Evolutionary conservation across 768 basidiomycete species (phyloP), one percentile per base, ranked within the genome.

Genomic region (Paxillus rubicundulus): DNA sequence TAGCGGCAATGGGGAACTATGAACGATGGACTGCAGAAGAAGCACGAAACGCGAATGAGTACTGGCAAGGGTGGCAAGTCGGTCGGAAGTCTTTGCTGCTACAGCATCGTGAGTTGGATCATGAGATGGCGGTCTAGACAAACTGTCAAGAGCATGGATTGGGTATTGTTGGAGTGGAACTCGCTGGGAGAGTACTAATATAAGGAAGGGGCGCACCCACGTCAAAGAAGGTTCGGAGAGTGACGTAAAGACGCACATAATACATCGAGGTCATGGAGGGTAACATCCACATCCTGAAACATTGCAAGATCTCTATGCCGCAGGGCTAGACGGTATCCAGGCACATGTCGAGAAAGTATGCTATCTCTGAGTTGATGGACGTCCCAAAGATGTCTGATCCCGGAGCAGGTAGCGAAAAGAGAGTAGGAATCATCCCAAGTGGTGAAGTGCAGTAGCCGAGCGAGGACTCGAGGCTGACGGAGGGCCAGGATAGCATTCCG

Each of bases 21-120:
- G 83, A 1, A 84, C 82, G 39, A 89, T 70, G 2, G 87, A 81
- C 58, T 91, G 89, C 4, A 91, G 70, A 16, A 89, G 73, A 16
- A 92, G 78, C 18, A 89, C 84, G 58, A 88, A 82, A 9, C 88
- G 82, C 13, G 89, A 86, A 62, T 92, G 87, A 3, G 85, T 80
- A 20, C 78, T 78, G 2, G 82, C 71, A 9, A 87, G 69, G 3
- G 74, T 66, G 30, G 74, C 68, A n/a, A 84, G 71, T 37, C 72
- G 73, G 13, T 65, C 49, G 5, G 72, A 70, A 45, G 61, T 57
- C 34, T 43, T 21, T 5, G 53, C 30, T 16, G 50, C 28, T 9
- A 56, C 17, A 42, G 58, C 57, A 55, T 75, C 68, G 53, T 74
- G 67, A 12, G 54, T 49, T 57, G 56, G 32, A 68, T 65, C 21